Base-by-base conservation (phyloP, 2,329 filamentous ascomycete species). In the Neofusicoccum cordaticola region DNA sequence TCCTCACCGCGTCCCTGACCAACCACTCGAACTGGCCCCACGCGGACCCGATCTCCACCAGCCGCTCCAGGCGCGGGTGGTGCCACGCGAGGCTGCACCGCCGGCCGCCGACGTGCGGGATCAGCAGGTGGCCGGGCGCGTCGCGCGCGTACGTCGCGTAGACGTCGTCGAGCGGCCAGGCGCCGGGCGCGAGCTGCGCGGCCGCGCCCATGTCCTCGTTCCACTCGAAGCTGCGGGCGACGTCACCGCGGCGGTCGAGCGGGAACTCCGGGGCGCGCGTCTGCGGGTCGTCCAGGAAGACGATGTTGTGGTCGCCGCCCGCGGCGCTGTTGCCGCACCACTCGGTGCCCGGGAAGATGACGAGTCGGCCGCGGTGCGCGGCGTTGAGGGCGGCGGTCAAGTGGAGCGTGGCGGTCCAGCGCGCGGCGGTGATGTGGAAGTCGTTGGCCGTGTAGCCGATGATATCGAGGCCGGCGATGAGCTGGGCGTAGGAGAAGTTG, bases 381-480 rank as follows among this genome's bases (percentile, higher is more conserved):
- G 22, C 22, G 63, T 74, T 76, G 50, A 72, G 64, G 12, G 58
- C 60, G n/a, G 66, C 67, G 52, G 72, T 71, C 22, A 69, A 22
- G 3, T 51, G 11, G n/a, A 69, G 42, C 12, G 67, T 77, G 2
- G 67, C 41, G 13, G 73, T 68, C 75, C 76, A 78, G n/a, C 68
- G 67, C 9, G 68, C 56, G 48, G 72, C 67, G 34, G 75, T 78
- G 66, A 78, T 72, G 58, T 78, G 74, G 69, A 78, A 79, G 63
- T 78, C 75, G 65, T 79, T 78, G 22, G 76, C 77, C 0, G 76
- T 78, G 66, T 78, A 78, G 2, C 76, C 75, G 0, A 78, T 70
- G 9, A 77, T 67, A 34, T 79, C 76, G 0, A 78, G 72, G 17
- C 75, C 76, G 0, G 76, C 75, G 13, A 78, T 70, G 19, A 72